Base-by-base conservation (phyloP, 1,139 yeast species). In the Diutina catenulata region DNA sequence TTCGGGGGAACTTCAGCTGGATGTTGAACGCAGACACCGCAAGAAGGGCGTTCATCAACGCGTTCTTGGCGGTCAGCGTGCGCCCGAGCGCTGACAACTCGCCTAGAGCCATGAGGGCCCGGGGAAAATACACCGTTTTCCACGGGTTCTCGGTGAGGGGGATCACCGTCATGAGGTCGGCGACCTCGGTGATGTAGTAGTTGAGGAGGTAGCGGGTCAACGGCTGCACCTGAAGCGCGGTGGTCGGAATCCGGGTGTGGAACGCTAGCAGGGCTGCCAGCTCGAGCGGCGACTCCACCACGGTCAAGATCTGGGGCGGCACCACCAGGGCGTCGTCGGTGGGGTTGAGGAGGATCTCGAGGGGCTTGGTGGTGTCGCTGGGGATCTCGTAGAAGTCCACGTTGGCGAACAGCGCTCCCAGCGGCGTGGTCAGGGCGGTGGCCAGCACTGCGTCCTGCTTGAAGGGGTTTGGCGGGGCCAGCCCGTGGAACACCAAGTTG, bases 111-210 rank as follows among this genome's bases (percentile, higher is more conserved):
- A 74, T 69, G 33, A 80, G 55, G 0, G 94, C 95, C 39, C 93
- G 59, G 1, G 95, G 94, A 43, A 84, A 76, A 53, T 83, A 84
- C 19, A 84, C 76, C 1, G 80, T 78, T 49, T 79, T 80, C 95
- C 95, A 86, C 0, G 95, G 94, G 50, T 83, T 84, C 45, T 80
- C 81, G 0, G 82, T 76, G 38, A 83, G 68, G 1, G 86, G 83
- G 23, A 84, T 79, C 9, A 84, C 94, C 0, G 94, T 80, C 95
- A 86, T 84, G 50, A 81, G 65, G 51, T 83, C 91, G 0, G 93
- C 91, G 1, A 86, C 94, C 44, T 78, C 76, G 13, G 80, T 74
- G n/a, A 76, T 71, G 53, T 84, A 86, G 51, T 86, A 77, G 44
- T 77, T 77, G 33, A 86, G 60, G 35, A 86, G 60, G 51, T 78